These are phyloP conservation scores for Plenodomus biglobosus DNA, from an alignment of 2,329 filamentous ascomycete species.

Conservation along the genomic window DNA sequence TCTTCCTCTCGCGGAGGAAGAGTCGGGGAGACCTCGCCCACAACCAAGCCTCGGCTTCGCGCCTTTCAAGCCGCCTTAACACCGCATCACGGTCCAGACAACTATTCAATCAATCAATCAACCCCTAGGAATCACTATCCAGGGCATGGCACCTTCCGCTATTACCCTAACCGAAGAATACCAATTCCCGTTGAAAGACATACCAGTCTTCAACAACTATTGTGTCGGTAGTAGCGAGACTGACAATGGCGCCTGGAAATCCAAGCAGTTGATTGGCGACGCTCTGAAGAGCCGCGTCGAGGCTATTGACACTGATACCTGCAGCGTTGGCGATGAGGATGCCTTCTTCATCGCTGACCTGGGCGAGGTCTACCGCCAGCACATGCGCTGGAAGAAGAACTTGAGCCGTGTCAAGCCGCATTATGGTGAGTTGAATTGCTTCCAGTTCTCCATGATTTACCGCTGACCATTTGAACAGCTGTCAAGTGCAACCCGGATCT, in stretches of 20 bases:
- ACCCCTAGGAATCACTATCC: constrained; percentile 39
- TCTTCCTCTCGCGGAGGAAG: constrained; percentile 99
- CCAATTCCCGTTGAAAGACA: constrained; percentile 44
- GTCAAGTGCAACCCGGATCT: constrained; percentile 99
- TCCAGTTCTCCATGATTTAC: background rate
- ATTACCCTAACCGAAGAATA: constrained; percentile 53
- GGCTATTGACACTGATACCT: constrained; percentile 81
- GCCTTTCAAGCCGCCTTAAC: constrained; percentile 95
- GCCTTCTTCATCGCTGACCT: constrained; percentile 98
- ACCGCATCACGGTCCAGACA: constrained; percentile 44
- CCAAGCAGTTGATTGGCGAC: constrained; percentile 82
- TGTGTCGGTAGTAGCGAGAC: constrained; percentile 39
- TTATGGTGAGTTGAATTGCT: constrained; percentile 66
- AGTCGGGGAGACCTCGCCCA: constrained; percentile 94
- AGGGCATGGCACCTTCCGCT: constrained; percentile 73
- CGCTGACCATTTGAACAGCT: constrained; percentile 57
- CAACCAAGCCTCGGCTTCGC: constrained; percentile 84
- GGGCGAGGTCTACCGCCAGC: constrained; percentile 97
- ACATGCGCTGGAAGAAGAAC: constrained; percentile 96
- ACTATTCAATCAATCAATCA: constrained; percentile 11
- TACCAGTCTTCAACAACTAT: constrained; percentile 31
- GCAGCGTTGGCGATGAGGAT: constrained; percentile 91
- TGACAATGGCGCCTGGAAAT: constrained; percentile 54
- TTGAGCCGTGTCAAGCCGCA: constrained; percentile 91
- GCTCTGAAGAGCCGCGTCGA: constrained; percentile 84